Base-by-base conservation (phyloP, 1,139 yeast species). In the Debaryomycetaceae sp. region DNA sequence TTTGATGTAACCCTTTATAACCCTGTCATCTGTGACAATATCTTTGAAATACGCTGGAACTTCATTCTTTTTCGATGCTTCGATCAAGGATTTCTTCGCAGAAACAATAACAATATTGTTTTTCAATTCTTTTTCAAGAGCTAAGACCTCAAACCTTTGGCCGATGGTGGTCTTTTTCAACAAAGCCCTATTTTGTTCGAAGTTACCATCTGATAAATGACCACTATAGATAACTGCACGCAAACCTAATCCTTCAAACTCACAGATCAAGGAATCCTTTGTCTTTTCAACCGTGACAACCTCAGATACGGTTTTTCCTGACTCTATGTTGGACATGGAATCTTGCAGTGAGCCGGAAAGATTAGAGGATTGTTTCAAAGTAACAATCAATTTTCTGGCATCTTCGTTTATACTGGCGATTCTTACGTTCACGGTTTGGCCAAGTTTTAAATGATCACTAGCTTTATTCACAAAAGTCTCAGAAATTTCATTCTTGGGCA, bases 401-500 rank as follows among this genome's bases (percentile, higher is more conserved):
- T 74, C 79, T 18, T 72, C 61, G 48, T 85, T 81, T 34, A 83
- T 78, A 31, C 70, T 67, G 35, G 83, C 55, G 22, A 92, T 69
- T 50, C 83, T 79, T 5, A 87, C 94, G 28, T 73, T 70, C 33
- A 92, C 83, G 5, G 96, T 84, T 65, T 92, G 98, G 3, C 96
- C 96, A 17, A 87, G 56, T 48, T 80, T 81, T 53, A 91, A 75
- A 59, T 83, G 85, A 47, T 89, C 95, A 50, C 78, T 79, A 15
- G 96, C 89, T 40, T 80, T 79, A 42, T 73, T 73, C 36, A 89
- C 92, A 58, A 78, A 87, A 2, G 96, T 83, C 63, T 92, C 98
- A 39, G 95, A 85, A 52, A 92, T 87, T 65, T 92, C 98, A 41
- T 82, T 72, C 48, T 83, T 80, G 31, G 98, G 98, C 47, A 92